Percentiles rank a stretch among this genome's conserved stretches.
Evolutionary conservation across 2,329 filamentous ascomycete genomes (phyloP).

Genomic region (Aspergillus sp.): DNA sequence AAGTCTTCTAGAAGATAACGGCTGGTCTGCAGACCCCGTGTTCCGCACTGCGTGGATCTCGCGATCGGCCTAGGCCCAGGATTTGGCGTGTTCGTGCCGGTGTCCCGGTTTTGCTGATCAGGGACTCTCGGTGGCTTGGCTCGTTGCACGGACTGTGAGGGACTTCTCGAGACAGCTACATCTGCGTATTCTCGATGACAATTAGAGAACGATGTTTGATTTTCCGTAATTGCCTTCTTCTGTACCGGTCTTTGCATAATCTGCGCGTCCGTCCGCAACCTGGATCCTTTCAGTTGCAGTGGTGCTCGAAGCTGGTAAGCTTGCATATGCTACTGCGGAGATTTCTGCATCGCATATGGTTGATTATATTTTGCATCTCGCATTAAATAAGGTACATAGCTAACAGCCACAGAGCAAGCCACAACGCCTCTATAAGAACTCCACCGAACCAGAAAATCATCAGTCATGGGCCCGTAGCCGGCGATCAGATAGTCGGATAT

Average conservation of each 20-base stretch:
- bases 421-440: neutral
- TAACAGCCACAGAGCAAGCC: neutral
- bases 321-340: neutral
- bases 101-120: neutral
- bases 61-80: neutral
- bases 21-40: neutral
- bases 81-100: neutral
- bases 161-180: neutral
- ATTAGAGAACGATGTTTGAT: too few relatives aligned
- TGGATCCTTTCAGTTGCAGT: neutral
- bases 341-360: neutral
- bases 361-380: neutral
- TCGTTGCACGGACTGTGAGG: neutral
- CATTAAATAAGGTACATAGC: neutral
- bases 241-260: neutral
- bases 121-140: neutral
- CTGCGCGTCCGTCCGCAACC: neutral
- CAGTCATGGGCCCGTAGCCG: neutral
- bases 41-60: neutral
- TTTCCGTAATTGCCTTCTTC: neutral
- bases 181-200: neutral
- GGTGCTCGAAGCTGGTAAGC: neutral
- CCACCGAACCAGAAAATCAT: neutral
- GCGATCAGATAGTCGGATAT: neutral
- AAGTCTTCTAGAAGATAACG: neutral